These are phyloP conservation scores for Musa balbisiana DNA, from an alignment of 202 grass and related monocot genomes.

Conservation along the genomic window DNA sequence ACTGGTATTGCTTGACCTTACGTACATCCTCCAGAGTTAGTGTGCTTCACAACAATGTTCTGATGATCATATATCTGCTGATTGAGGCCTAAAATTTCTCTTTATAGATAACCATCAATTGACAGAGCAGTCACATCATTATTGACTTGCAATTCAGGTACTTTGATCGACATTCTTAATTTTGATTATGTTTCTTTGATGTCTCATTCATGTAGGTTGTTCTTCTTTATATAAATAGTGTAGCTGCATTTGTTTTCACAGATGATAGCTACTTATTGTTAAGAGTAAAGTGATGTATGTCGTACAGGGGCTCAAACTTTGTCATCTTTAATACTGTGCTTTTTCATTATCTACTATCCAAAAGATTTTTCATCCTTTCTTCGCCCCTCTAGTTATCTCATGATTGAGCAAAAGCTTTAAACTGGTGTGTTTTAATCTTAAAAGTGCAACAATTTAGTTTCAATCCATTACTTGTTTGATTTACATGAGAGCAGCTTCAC, in stretches of 20 bases:
- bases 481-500: no score
- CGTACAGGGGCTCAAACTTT: neutral
- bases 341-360: no score
- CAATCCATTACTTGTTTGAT: no score
- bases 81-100: neutral
- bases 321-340: neutral
- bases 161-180: neutral
- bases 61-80: neutral
- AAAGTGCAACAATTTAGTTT: no score
- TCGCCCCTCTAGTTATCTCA: no score
- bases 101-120: neutral
- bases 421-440: no score
- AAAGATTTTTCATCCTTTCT: no score
- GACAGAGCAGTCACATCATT: neutral
- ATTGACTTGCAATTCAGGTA: slow-evolving; percentile 9
- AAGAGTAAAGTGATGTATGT: neutral
- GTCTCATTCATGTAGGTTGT: no score
- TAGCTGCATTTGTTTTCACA: neutral
- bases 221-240: no score
- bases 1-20: slow-evolving; percentile 25
- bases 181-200: neutral
- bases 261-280: neutral
- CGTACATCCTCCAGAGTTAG: neutral
- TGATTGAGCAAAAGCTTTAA: no score
- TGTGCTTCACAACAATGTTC: neutral